Base-by-base conservation (phyloP, 305 asterid species). In the Fraxinus velutina region DNA sequence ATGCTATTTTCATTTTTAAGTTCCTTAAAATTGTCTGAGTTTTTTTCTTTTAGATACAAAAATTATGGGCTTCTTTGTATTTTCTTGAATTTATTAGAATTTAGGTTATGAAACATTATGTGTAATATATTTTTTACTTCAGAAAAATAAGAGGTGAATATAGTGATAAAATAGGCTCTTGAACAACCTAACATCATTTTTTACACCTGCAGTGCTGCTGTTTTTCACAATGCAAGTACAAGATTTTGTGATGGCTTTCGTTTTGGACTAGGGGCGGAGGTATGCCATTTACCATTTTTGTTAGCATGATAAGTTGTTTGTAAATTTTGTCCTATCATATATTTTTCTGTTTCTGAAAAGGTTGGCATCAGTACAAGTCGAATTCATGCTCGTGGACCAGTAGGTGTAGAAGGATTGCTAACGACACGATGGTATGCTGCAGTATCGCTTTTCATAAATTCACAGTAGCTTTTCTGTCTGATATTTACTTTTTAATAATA, bases 311-410 rank as follows among this genome's bases (percentile, higher is more conserved):
- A 13, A 87, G 85, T 84, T 7, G 30, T 60, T 78, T 42, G 57
- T 76, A 64, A 30, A 60, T 50, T 10, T 10, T 32, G 34, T 9
- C 73, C 73, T 22, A 66, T 66, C 73, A 27, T 27, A 8, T 39
- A 5, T 10, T 22, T 17, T 24, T 36, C 37, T 17, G 36, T 24
- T 73, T 42, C 3, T 55, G 22, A 47, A 44, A 30, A 90, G 95
- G 95, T 91, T 37, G 95, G 95, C 27, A 91, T 91, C 75, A 91
- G 95, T 85, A 91, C 95, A 5, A 88, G 93, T 86, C 89, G 88
- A 86, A 87, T 91, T 79, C 95, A 91, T 66, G 95, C 95, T 72
- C 90, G 95, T 80, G 95, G 95, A 24, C 95, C 95, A 0, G 95
- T 91, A 2, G 95, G 95, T 73, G 90, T 91, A 60, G 95, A 91